Conservation (phyloP, 345 rosid species). For the Kernera saxatilis region DNA sequence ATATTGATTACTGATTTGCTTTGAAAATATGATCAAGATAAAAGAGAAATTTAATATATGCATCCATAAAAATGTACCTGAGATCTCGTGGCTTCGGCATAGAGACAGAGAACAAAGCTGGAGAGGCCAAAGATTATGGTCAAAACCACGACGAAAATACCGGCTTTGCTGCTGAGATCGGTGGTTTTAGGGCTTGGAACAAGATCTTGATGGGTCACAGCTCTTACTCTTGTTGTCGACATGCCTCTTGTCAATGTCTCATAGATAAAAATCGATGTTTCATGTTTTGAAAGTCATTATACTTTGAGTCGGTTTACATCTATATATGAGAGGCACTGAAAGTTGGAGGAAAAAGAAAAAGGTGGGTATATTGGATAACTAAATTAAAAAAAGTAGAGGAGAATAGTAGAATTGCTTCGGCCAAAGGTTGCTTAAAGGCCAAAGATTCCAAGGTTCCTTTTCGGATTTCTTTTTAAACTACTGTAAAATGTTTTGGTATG, state of each 20-base stretch:
- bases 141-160: slow-evolving; percentile 40
- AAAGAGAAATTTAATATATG: neutral
- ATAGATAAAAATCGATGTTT: neutral
- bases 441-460: slow-evolving; percentile 55
- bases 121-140: slow-evolving; percentile 65
- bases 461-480: neutral
- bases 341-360: slow-evolving; percentile 11
- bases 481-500: slow-evolving; percentile 26
- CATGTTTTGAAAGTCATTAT: slow-evolving; percentile 3
- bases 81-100: slow-evolving; percentile 88
- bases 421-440: slow-evolving; percentile 87
- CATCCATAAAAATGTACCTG: slow-evolving; percentile 40
- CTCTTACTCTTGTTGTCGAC: slow-evolving; percentile 47
- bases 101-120: slow-evolving; percentile 75
- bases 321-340: neutral
- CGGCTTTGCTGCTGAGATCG: slow-evolving; percentile 67
- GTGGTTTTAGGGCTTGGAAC: slow-evolving; percentile 48
- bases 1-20: neutral
- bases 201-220: slow-evolving; percentile 85
- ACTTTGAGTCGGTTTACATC: neutral
- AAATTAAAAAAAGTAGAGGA: neutral
- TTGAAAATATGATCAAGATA: neutral
- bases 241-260: slow-evolving; percentile 7
- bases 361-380: neutral
- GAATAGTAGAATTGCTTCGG: slow-evolving; percentile 66